These are phyloP conservation scores for Cladosporium sp. DNA, from an alignment of 2,329 filamentous ascomycete genomes.

Conservation along the genomic window DNA sequence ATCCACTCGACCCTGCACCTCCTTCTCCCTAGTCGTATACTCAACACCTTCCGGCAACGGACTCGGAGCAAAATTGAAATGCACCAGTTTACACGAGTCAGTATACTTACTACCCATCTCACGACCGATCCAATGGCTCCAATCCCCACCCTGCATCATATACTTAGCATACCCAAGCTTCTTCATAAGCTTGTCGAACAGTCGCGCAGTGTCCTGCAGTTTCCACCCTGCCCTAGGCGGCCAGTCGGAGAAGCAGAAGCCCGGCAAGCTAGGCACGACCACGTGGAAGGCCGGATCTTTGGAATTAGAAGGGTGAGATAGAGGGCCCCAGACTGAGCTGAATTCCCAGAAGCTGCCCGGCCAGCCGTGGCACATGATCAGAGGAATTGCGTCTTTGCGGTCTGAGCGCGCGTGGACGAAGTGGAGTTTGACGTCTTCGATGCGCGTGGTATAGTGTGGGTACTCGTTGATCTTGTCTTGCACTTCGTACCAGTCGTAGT, in stretches of 20 bases:
- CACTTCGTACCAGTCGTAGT: conserved; percentile 32
- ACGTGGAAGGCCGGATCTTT: conserved; percentile 48
- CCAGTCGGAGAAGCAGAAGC: conserved; percentile 46
- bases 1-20: conserved; percentile 30
- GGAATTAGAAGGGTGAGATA: conserved; percentile 30
- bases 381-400: conserved; percentile 36
- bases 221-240: conserved; percentile 33
- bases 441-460: conserved; percentile 33
- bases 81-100: conserved; percentile 36
- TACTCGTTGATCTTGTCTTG: conserved; percentile 32
- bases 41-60: conserved; percentile 30
- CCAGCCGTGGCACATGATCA: conserved; percentile 44
- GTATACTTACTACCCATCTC: conserved; percentile 35
- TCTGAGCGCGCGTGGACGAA: conserved; percentile 36
- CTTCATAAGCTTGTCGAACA: conserved; percentile 39
- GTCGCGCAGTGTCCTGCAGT: conserved; percentile 34
- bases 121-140: conserved; percentile 39
- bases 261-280: conserved; percentile 56
- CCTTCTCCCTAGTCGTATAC: conserved; percentile 32
- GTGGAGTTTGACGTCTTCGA: conserved; percentile 35
- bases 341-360: conserved; percentile 45
- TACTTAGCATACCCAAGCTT: conserved; percentile 39
- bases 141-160: conserved; percentile 38
- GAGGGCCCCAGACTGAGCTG: conserved; percentile 35
- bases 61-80: conserved; percentile 41